phyloP scores from a whole-genome alignment of 495 filamentous ascomycete species.

The Penicillium simplicissimum region DNA sequence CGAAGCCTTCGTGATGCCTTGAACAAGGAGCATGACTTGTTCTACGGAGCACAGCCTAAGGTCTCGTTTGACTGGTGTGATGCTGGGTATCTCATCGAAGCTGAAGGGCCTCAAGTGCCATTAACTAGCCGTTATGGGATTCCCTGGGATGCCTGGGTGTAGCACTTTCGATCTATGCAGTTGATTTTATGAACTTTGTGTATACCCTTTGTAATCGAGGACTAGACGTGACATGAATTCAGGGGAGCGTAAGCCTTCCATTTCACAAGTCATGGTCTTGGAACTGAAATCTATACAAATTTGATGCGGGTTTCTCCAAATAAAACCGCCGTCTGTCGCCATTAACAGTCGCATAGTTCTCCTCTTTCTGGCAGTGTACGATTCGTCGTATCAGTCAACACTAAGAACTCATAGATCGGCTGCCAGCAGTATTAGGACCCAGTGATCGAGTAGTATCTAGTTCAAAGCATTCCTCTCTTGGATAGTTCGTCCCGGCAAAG shows the following conservation, averaged over 20 bases:
- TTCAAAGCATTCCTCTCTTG: neutral
- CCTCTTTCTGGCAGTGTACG: neutral
- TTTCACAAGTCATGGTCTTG: too few species aligned
- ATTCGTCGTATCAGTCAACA: neutral
- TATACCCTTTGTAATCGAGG: neutral
- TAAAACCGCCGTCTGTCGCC: neutral
- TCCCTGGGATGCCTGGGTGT: conserved; percentile 39
- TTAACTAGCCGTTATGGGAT: conserved; percentile 33
- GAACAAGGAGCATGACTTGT: conserved; percentile 51
- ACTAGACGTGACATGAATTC: neutral
- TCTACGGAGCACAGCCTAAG: conserved; percentile 53
- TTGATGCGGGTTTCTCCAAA: neutral
- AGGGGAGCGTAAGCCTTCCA: too few species aligned
- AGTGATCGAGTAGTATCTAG: neutral
- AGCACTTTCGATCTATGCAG: neutral
- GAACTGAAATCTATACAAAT: neutral
- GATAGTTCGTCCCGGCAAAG: neutral
- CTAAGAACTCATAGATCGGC: too few species aligned
- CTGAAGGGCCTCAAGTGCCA: conserved; percentile 57
- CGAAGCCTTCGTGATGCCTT: conserved; percentile 43
- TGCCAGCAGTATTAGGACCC: neutral
- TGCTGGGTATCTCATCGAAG: conserved; percentile 58
- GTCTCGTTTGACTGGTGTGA: conserved; percentile 61
- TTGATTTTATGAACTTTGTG: neutral
- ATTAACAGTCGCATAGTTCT: neutral